These are phyloP conservation scores for Ceriops decandra DNA, from an alignment of 345 rosid species.

Conservation along the genomic window DNA sequence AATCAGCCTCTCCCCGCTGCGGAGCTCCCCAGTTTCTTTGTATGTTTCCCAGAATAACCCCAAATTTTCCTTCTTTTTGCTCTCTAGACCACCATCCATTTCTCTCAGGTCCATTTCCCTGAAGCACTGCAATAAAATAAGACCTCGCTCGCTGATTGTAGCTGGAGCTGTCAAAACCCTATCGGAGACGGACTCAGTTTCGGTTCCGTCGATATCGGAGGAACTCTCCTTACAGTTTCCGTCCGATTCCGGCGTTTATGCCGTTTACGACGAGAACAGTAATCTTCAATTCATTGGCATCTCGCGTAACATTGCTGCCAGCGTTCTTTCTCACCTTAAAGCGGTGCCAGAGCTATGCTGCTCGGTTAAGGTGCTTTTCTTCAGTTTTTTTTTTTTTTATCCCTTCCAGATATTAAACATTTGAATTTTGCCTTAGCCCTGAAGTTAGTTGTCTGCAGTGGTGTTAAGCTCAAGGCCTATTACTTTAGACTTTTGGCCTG, in stretches of 20 bases:
- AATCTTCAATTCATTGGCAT: constrained; percentile 85
- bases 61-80: constrained; percentile 37
- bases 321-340: constrained; percentile 56
- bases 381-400: neutral
- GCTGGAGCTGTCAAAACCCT: constrained; percentile 47
- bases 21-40: constrained; percentile 24
- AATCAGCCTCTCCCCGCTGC: constrained; percentile 35
- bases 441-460: too few species aligned
- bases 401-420: neutral
- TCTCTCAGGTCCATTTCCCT: constrained; percentile 39
- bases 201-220: constrained; percentile 30
- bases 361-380: constrained; percentile 57
- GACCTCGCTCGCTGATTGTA: constrained; percentile 35
- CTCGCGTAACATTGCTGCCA: constrained; percentile 70
- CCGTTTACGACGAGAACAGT: constrained; percentile 56
- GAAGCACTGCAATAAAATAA: constrained; percentile 24
- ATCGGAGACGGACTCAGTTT: constrained; percentile 42
- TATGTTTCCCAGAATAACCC: constrained; percentile 40
- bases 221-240: constrained; percentile 42
- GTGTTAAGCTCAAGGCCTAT: too few species aligned
- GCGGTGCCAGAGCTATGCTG: constrained; percentile 70
- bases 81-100: constrained; percentile 31
- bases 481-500: too few species aligned
- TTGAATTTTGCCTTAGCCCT: neutral
- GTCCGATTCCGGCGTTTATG: constrained; percentile 68